Evolutionary conservation across 129 eudicot genomes (phyloP), one percentile per base, ranked within the genome.

Genomic region (Lactuca sativa): DNA sequence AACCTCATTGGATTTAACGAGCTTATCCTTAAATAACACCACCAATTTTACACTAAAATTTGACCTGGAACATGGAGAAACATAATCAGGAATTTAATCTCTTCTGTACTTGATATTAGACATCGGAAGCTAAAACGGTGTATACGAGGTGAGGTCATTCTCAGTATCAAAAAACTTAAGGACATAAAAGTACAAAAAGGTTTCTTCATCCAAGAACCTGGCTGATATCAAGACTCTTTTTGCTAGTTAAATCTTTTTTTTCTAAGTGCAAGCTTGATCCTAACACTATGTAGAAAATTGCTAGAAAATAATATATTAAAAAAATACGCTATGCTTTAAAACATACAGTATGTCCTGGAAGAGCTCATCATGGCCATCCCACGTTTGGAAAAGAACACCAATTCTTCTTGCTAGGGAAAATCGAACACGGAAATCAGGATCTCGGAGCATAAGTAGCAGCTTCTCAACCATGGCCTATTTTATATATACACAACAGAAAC

Each of bases 301-400:
- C 51, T 41, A 69, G 18, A 36, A 7, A 31, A 65, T 59, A 56
- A 68, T 37, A 8, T 59, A 68, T 60, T 51, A 4, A 47, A 56
- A 14, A 52, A 21, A 62, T 52, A 56, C 44, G 37, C 33, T 65
- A 9, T 17, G 59, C 43, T 70, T 9, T 16, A 71, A n/a, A 72
- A 56, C 93, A 59, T 71, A 90, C 97, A 92, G 75, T 44, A 93
- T 79, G 85, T 93, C 98, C 41, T 77, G 92, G 71, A 93, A 93
- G 72, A 95, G 95, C 74, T 85, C 97, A 58, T 77, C 78, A 77
- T 95, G 99, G 54, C 97, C 97, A 80, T 95, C 99, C 99, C 99
- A 95, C 47, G 96, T 90, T 77, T 80, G 93, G 76, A 95, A 95
- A 71, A 95, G 95, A 68, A 87, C 80, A 70, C 93, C 86, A 72